These are phyloP conservation scores for Gymnopilus dilepis DNA, from an alignment of 768 basidiomycete genomes.

Conservation along the genomic window DNA sequence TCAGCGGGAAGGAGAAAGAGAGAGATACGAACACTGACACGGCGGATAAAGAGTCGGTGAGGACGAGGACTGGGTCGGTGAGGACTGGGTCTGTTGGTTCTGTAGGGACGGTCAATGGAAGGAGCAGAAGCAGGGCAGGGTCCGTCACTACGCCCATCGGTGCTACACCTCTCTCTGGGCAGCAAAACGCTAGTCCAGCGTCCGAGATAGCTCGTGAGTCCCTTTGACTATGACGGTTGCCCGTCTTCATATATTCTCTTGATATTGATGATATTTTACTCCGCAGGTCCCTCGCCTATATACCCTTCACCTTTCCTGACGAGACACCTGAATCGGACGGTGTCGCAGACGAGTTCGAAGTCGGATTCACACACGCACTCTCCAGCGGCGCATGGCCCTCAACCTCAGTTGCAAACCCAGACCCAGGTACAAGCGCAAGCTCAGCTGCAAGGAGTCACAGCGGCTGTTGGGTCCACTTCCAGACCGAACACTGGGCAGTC, in stretches of 20 bases:
- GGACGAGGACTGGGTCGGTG: slow-evolving; percentile 17
- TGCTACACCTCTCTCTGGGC: not conserved
- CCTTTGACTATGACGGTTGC: too few species aligned
- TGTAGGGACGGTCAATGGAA: slow-evolving; percentile 20
- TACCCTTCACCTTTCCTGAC: slow-evolving; percentile 61
- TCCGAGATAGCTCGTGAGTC: slow-evolving; percentile 53
- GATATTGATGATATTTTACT: not conserved
- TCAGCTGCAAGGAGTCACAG: not conserved
- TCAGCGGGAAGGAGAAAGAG: slow-evolving; percentile 12
- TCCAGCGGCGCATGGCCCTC: slow-evolving; percentile 6
- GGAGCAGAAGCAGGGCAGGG: slow-evolving; percentile 24
- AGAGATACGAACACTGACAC: slow-evolving; percentile 7
- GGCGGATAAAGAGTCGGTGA: slow-evolving; percentile 24
- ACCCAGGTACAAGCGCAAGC: slow-evolving; percentile 12
- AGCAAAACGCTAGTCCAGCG: slow-evolving; percentile 37
- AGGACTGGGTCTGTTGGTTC: slow-evolving; percentile 24
- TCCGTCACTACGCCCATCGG: slow-evolving; percentile 24
- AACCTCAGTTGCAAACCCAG: too few species aligned
- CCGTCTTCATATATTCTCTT: too few species aligned
- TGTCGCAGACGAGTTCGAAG: slow-evolving; percentile 66
- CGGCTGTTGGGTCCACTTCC: not conserved
- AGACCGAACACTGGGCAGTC: slow-evolving; percentile 11
- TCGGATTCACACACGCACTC: slow-evolving; percentile 43
- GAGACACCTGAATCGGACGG: slow-evolving; percentile 68
- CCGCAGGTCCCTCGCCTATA: slow-evolving; percentile 56